Evolutionary conservation across 805 yeast species (phyloP).

Genomic region (Metschnikowia similis): DNA sequence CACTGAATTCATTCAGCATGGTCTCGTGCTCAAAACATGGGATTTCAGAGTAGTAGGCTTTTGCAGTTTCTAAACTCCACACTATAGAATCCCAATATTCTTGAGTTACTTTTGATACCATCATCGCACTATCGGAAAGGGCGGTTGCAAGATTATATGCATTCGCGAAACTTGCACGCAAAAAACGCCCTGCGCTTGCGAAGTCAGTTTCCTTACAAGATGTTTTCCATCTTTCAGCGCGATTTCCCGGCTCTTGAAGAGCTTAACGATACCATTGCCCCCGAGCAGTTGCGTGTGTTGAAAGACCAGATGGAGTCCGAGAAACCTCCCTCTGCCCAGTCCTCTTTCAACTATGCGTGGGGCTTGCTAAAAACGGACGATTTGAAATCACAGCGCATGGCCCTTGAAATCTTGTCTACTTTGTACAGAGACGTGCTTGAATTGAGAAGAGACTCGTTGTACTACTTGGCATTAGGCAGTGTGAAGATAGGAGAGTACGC

Average conservation of each 20-base stretch:
- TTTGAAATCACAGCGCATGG: slow-evolving; percentile 66
- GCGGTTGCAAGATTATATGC: not conserved
- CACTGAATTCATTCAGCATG: no score
- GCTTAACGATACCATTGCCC: slow-evolving; percentile 52
- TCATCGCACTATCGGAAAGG: no score
- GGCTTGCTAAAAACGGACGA: slow-evolving; percentile 74
- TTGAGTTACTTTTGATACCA: no score
- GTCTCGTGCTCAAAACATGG: no score
- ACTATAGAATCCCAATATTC: no score
- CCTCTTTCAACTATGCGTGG: slow-evolving; percentile 95
- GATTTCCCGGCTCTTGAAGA: slow-evolving; percentile 40
- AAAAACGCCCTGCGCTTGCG: not conserved
- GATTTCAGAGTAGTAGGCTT: no score
- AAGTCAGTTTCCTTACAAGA: not conserved
- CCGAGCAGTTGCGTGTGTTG: slow-evolving; percentile 71
- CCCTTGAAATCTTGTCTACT: slow-evolving; percentile 68
- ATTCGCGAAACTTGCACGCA: not conserved
- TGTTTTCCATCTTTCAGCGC: slow-evolving; percentile 3
- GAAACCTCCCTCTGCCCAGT: slow-evolving; percentile 78
- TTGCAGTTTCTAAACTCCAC: no score
- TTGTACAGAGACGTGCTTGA: slow-evolving; percentile 72
- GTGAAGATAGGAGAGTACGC: slow-evolving; percentile 83
- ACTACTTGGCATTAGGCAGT: slow-evolving; percentile 82
- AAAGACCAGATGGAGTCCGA: slow-evolving; percentile 76
- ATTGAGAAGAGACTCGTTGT: slow-evolving; percentile 84